phyloP scores from a whole-genome alignment of 148 eudicot genomes.

The Dianthus caryophyllus region DNA sequence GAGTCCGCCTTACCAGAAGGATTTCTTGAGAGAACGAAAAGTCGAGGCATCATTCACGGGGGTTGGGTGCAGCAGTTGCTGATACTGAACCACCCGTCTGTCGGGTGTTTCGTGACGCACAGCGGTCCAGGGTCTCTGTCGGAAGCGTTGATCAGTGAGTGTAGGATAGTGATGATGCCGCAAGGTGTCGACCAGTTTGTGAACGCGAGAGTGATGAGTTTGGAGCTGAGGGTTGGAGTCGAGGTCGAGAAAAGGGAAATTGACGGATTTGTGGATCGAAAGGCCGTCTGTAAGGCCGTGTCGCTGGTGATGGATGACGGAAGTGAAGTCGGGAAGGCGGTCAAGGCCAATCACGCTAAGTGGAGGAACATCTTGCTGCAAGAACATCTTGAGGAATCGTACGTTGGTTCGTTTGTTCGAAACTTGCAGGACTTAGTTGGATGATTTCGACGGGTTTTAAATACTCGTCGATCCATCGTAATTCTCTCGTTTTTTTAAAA shows the following conservation, averaged over 20 bases:
- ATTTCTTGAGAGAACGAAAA: slow-evolving; percentile 26
- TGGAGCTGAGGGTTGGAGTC: slow-evolving; percentile 15
- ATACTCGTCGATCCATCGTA: too few species aligned
- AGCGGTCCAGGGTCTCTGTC: slow-evolving; percentile 42
- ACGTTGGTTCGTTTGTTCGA: slow-evolving; percentile 3
- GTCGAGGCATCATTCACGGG: slow-evolving; percentile 35
- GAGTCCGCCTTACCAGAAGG: slow-evolving; percentile 48
- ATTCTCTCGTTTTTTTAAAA: neutral
- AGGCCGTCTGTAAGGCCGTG: slow-evolving; percentile 12
- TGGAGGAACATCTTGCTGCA: slow-evolving; percentile 14
- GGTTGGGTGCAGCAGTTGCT: slow-evolving; percentile 53
- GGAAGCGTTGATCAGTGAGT: slow-evolving; percentile 34
- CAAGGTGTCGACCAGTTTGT: slow-evolving; percentile 28
- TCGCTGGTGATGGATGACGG: slow-evolving; percentile 19
- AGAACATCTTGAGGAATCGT: slow-evolving; percentile 24
- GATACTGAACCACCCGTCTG: slow-evolving; percentile 34
- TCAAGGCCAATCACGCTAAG: slow-evolving; percentile 19
- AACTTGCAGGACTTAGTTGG: neutral
- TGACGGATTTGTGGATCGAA: slow-evolving; percentile 14
- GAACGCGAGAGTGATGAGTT: slow-evolving; percentile 35
- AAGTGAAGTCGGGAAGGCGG: slow-evolving; percentile 12
- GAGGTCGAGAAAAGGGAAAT: slow-evolving; percentile 16
- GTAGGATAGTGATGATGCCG: slow-evolving; percentile 40
- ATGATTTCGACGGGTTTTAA: neutral
- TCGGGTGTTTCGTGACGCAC: slow-evolving; percentile 52